Percentiles rank a stretch among this genome's conserved stretches.
Evolutionary conservation across 176 grass and related monocot species (phyloP).

Genomic region (Oryza glumipatula): DNA sequence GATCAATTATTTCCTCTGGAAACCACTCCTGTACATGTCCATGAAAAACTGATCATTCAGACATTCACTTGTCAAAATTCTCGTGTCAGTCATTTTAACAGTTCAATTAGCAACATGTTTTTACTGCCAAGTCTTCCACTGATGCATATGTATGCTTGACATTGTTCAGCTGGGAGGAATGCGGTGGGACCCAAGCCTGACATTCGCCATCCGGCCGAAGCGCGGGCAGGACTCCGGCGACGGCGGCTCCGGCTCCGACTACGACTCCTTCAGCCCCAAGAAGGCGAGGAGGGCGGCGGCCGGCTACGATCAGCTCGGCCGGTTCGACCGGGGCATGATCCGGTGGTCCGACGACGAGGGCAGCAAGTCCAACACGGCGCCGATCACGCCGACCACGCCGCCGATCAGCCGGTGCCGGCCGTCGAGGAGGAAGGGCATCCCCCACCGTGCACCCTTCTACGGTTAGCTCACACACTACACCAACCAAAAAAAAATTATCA

Average conservation of each 20-base stretch:
- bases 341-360: conserved; percentile 62
- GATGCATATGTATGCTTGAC: neutral
- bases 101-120: neutral
- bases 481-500: neutral
- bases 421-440: conserved; percentile 67
- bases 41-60: neutral
- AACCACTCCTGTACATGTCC: conserved; percentile 38
- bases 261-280: conserved; percentile 61
- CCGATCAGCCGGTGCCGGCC: conserved; percentile 63
- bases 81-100: neutral
- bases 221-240: conserved; percentile 47
- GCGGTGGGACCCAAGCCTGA: conserved; percentile 58
- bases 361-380: conserved; percentile 43
- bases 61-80: neutral
- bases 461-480: conserved; percentile 35
- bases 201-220: conserved; percentile 60
- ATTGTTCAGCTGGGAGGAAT: conserved; percentile 59
- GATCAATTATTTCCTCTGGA: neutral
- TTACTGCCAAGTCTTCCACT: neutral
- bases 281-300: conserved; percentile 33
- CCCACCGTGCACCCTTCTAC: conserved; percentile 62
- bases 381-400: conserved; percentile 52
- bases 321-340: conserved; percentile 41
- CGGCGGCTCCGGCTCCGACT: conserved; percentile 39
- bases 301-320: conserved; percentile 33